A percentile compares a stretch with the other conserved stretches of the same genome.
Evolutionary conservation across 2,329 filamentous ascomycete species (phyloP).

Genomic region (Fusarium oxysporum): DNA sequence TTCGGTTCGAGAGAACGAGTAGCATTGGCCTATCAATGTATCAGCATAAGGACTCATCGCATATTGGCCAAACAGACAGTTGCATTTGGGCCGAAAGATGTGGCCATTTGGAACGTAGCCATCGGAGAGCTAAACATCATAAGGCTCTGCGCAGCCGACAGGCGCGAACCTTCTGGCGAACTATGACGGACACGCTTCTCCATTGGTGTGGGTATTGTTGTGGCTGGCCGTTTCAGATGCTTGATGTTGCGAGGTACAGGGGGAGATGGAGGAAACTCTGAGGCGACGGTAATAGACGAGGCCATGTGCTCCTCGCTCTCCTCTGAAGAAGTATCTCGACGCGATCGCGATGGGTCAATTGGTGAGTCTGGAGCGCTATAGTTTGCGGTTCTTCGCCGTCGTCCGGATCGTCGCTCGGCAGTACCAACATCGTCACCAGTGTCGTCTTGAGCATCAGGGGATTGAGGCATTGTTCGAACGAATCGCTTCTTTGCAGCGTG

Average conservation of each 20-base stretch:
- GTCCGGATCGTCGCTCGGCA: constrained; percentile 38
- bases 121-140: constrained; percentile 48
- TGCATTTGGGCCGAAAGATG: constrained; percentile 31
- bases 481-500: constrained; percentile 47
- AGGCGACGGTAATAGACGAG: constrained; percentile 45
- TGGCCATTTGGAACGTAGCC: constrained; percentile 46
- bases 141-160: constrained; percentile 45
- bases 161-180: constrained; percentile 44
- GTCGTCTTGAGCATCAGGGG: constrained; percentile 40
- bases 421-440: constrained; percentile 30
- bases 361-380: constrained; percentile 38
- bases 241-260: constrained; percentile 40
- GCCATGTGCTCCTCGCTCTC: constrained; percentile 44
- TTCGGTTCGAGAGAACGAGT: constrained; percentile 37
- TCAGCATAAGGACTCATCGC: not conserved
- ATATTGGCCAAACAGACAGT: constrained; percentile 23
- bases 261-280: constrained; percentile 42
- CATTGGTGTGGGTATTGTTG: constrained; percentile 32
- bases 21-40: constrained; percentile 24
- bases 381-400: constrained; percentile 36
- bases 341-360: constrained; percentile 29
- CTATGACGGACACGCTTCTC: constrained; percentile 44
- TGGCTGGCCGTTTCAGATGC: constrained; percentile 38
- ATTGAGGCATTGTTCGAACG: constrained; percentile 37
- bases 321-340: constrained; percentile 36